Evolutionary conservation across 108 stramenopile species (phyloP), one percentile per base, ranked within the genome.

Genomic region (Epithemia pelagica): DNA sequence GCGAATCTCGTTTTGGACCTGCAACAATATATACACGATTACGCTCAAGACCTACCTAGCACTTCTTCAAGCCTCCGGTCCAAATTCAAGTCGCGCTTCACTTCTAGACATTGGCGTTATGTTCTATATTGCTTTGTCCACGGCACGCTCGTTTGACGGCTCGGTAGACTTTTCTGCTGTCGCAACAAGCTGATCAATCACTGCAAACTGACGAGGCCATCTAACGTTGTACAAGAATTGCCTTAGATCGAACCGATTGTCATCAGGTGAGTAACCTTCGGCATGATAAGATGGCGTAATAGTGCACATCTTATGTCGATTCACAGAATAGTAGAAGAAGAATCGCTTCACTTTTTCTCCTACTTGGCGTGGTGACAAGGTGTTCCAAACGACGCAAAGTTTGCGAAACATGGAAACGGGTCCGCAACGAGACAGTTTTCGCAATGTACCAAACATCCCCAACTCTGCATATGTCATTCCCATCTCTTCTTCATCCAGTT

Each of bases 231-330:
- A 96, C 63, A 99, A 70, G 71, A 99, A 97, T 54, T 89, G 98
- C 10, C 98, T 80, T 61, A 96, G 73, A 82, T 99, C 98, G 72
- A 97, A 98, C 19, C 98, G 91, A 79, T 99, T 99, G 80, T 99
- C 98, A 71, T 99, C 98, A 1, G 96, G 96, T 3, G 88, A 89
- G 68, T 99, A 98, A 68, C 78, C 83, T 69, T 99, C 98, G 1
- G 96, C 96, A 68, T 99, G 98, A 76, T 98, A 98, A 22, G 95
- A 73, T n/a, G 98, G 98, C 15, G 98, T 99, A 59, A 99, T 79
- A 19, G 95, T 97, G 68, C 94, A 95, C 94, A 96, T 96, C 69
- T 99, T 99, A 86, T 99, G 98, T 5, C 98, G 86, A 82, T 99
- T 98, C 59, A 97, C 73, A 30, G 89, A 76, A 70, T 99, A 98